These are phyloP conservation scores for Amaranthus cruentus DNA, from an alignment of 148 eudicot genomes.

Conservation along the genomic window DNA sequence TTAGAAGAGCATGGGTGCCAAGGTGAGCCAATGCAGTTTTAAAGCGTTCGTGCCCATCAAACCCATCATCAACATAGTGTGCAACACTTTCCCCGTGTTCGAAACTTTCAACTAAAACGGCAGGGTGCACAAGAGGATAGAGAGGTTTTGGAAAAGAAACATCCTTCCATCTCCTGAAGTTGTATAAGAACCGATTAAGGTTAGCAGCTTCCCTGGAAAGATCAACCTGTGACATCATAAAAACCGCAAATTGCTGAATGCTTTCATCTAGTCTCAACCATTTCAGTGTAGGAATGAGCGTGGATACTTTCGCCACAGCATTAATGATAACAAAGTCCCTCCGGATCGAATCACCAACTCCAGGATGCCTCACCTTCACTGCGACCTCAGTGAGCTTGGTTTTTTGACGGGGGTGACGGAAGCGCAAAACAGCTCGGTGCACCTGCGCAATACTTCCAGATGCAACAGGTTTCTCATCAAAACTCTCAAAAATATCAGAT, in stretches of 20 bases:
- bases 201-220: conserved; percentile 95
- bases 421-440: conserved; percentile 70
- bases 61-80: conserved; percentile 72
- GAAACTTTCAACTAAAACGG: conserved; percentile 87
- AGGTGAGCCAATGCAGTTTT: conserved; percentile 79
- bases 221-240: conserved; percentile 97
- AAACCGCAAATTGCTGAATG: conserved; percentile 89
- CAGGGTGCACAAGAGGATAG: conserved; percentile 91
- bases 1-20: conserved; percentile 90
- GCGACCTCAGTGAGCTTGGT: conserved; percentile 77
- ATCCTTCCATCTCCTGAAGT: conserved; percentile 79
- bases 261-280: conserved; percentile 94
- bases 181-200: conserved; percentile 82
- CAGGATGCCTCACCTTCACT: conserved; percentile 92
- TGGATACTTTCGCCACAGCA: conserved; percentile 61
- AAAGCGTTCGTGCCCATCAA: conserved; percentile 59
- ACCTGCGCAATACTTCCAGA: conserved; percentile 98
- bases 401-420: conserved; percentile 51
- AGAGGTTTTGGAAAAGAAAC: conserved; percentile 96
- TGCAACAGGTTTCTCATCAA: conserved; percentile 86
- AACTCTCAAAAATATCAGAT: conserved; percentile 74
- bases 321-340: conserved; percentile 86
- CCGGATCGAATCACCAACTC: conserved; percentile 81
- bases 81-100: conserved; percentile 91
- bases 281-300: conserved; percentile 55